A percentile compares a stretch with the other conserved stretches of the same genome.
phyloP scores from a whole-genome alignment of 495 filamentous ascomycete species.

The Penicillium silybi region DNA sequence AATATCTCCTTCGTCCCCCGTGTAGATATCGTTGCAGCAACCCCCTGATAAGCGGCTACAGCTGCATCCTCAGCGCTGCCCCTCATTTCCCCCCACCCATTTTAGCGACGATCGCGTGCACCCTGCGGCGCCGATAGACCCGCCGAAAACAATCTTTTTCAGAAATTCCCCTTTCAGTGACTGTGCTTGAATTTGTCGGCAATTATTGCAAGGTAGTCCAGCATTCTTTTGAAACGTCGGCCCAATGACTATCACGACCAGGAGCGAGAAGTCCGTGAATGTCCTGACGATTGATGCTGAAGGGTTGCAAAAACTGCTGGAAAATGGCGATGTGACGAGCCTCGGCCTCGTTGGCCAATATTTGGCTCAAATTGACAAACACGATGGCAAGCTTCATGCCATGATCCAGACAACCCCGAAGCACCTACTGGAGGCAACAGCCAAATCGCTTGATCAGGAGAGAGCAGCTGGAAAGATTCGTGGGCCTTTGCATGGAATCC shows the following conservation, averaged over 20 bases:
- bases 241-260: background rate
- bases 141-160: background rate
- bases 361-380: conserved; percentile 44
- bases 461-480: conserved; percentile 12
- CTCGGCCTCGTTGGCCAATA: conserved; percentile 47
- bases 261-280: conserved; percentile 9
- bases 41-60: background rate
- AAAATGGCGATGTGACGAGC: conserved; percentile 34
- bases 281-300: conserved; percentile 38
- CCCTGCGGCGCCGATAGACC: background rate
- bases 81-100: background rate
- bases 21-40: background rate
- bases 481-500: conserved; percentile 28
- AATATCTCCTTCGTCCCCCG: background rate
- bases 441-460: conserved; percentile 23
- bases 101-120: background rate
- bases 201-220: background rate
- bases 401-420: conserved; percentile 34
- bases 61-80: background rate
- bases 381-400: conserved; percentile 35
- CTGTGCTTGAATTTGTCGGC: background rate
- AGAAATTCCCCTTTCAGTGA: background rate
- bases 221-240: background rate
- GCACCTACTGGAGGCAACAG: conserved; percentile 25
- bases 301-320: conserved; percentile 40